phyloP scores from a whole-genome alignment of 345 rosid genomes.

The Populus simonii region DNA sequence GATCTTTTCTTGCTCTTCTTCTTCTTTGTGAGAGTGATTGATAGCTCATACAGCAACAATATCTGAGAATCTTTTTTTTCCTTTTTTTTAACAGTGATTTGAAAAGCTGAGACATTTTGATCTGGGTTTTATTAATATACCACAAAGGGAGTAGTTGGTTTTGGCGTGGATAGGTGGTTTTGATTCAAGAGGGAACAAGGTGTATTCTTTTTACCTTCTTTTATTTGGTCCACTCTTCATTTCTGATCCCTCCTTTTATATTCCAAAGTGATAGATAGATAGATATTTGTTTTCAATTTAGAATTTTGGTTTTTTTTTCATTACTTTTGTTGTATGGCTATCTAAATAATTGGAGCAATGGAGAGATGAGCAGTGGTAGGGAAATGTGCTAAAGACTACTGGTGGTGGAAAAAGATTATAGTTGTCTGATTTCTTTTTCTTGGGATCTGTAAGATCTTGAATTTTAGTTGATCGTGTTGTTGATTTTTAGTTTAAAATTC shows the following conservation, averaged over 20 bases:
- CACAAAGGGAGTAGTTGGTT: background rate
- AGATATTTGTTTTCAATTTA: background rate
- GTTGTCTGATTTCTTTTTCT: background rate
- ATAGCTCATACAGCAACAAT: background rate
- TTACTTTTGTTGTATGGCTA: background rate
- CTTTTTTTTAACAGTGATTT: background rate
- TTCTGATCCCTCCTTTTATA: background rate
- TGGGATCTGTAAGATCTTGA: conserved; percentile 28
- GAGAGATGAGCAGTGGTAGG: background rate
- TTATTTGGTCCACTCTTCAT: background rate
- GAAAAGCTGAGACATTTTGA: background rate
- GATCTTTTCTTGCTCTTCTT: background rate
- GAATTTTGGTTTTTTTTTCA: background rate
- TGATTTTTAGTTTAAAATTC: background rate
- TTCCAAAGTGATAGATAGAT: background rate
- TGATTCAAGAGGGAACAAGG: conserved; percentile 16
- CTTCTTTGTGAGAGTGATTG: background rate
- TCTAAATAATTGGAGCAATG: background rate
- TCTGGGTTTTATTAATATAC: background rate
- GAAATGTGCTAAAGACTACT: background rate
- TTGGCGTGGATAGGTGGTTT: background rate
- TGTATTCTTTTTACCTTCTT: conserved; percentile 5
- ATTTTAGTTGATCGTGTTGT: conserved; percentile 4
- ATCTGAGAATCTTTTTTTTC: background rate
- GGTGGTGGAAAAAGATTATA: background rate